Evolutionary conservation across 2,329 filamentous ascomycete species (phyloP).

Genomic region (Hansfordia pulvinata): DNA sequence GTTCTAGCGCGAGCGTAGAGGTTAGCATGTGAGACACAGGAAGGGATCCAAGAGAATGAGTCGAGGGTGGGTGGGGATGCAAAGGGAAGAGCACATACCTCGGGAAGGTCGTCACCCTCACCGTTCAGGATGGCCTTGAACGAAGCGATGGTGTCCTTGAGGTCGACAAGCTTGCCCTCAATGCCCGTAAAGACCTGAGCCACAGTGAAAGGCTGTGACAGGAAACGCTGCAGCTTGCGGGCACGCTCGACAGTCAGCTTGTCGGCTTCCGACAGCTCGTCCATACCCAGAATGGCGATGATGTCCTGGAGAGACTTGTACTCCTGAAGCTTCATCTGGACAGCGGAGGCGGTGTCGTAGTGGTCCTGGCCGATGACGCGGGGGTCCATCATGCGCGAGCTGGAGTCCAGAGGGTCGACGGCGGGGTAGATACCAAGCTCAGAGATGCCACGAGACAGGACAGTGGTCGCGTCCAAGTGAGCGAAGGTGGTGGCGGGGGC

Average conservation of each 20-base stretch:
- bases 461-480: conserved; percentile 99
- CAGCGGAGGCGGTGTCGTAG: conserved; percentile 86
- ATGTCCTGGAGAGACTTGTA: conserved; percentile 99
- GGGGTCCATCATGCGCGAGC: conserved; percentile 98
- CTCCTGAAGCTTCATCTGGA: conserved; percentile 99
- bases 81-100: too few species aligned
- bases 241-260: conserved; percentile 99
- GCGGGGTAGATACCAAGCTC: conserved; percentile 99
- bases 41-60: conserved; percentile 6
- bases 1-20: too few species aligned
- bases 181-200: conserved; percentile 77
- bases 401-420: conserved; percentile 98
- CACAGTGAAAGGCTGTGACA: conserved; percentile 96
- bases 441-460: conserved; percentile 99
- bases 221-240: conserved; percentile 99
- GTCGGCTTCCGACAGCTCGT: conserved; percentile 96
- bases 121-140: conserved; percentile 97
- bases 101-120: conserved; percentile 90
- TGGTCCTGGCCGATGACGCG: conserved; percentile 97
- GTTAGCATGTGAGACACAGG: conserved; percentile 3
- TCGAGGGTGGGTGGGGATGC: too few species aligned
- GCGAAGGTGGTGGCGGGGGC: conserved; percentile 98
- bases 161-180: conserved; percentile 90
- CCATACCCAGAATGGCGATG: conserved; percentile 99
- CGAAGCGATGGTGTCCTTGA: conserved; percentile 94